Evolutionary conservation across 768 basidiomycete genomes (phyloP).

Genomic region (Boletales sp.): DNA sequence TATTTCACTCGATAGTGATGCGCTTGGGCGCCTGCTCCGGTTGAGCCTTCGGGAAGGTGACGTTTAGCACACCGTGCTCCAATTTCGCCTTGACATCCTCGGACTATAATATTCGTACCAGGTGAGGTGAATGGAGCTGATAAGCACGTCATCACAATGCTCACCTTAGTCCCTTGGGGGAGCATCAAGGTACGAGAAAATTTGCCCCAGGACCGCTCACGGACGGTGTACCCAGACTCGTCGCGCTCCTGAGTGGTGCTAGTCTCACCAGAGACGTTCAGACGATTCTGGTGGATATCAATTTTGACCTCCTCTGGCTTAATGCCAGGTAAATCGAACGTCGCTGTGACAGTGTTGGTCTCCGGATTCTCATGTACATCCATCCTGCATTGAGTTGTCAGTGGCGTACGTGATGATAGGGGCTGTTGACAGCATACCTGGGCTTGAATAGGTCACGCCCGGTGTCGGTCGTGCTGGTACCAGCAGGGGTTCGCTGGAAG

Average conservation of each 20-base stretch:
- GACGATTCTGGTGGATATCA: slow-evolving; percentile 46
- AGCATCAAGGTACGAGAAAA: slow-evolving; percentile 47
- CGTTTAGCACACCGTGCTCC: slow-evolving; percentile 47
- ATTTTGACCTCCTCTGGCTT: slow-evolving; percentile 48
- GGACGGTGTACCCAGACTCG: slow-evolving; percentile 32
- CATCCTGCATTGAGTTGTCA: slow-evolving; percentile 37
- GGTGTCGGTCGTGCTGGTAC: slow-evolving; percentile 1
- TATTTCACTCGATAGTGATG: slow-evolving; percentile 31
- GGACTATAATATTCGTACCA: slow-evolving; percentile 11
- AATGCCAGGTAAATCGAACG: slow-evolving; percentile 57
- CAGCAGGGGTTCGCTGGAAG: slow-evolving; percentile 10
- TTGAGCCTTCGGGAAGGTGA: slow-evolving; percentile 49
- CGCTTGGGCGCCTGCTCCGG: slow-evolving; percentile 42
- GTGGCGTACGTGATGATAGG: too few relatives aligned
- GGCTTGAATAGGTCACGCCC: slow-evolving; percentile 26
- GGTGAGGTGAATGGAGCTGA: too few relatives aligned
- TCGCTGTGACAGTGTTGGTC: slow-evolving; percentile 47
- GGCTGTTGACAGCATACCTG: slow-evolving; percentile 16
- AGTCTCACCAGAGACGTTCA: slow-evolving; percentile 51
- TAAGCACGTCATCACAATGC: background rate
- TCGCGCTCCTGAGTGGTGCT: slow-evolving; percentile 32
- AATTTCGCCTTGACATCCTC: slow-evolving; percentile 40
- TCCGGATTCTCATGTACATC: slow-evolving; percentile 49
- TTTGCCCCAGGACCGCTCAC: slow-evolving; percentile 46
- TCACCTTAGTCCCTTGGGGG: slow-evolving; percentile 47